Evolutionary conservation across 2,329 filamentous ascomycete genomes (phyloP).

Genomic region (Xylariaceae sp.): DNA sequence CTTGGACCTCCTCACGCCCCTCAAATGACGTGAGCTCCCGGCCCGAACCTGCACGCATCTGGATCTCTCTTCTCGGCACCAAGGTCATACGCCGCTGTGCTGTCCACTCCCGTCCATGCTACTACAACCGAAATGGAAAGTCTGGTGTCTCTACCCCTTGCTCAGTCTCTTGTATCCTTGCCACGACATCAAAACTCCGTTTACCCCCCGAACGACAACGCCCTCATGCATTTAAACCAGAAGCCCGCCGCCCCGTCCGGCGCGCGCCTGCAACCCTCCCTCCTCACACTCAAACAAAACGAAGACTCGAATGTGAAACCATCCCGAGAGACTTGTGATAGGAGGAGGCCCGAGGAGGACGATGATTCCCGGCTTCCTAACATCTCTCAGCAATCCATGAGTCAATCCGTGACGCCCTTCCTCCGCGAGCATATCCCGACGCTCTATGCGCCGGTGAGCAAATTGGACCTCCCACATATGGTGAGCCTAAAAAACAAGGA

Average conservation of each 20-base stretch:
- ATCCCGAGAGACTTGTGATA: slow-evolving; percentile 45
- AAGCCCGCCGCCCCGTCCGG: slow-evolving; percentile 1
- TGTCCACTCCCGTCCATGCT: slow-evolving; percentile 7
- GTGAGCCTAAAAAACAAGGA: slow-evolving; percentile 41
- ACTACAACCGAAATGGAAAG: slow-evolving; percentile 23
- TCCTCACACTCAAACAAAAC: slow-evolving; percentile 12
- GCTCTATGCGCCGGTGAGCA: slow-evolving; percentile 76
- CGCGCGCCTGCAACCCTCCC: slow-evolving; percentile 17
- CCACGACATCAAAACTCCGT: slow-evolving; percentile 6
- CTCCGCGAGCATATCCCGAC: slow-evolving; percentile 85
- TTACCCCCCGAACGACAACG: slow-evolving; percentile 9
- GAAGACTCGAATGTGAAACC: slow-evolving; percentile 26
- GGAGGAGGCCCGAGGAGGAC: slow-evolving; percentile 46
- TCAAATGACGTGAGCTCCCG: slow-evolving; percentile 24
- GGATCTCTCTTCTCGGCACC: background rate
- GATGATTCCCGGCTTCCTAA: slow-evolving; percentile 47
- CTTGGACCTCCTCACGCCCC: slow-evolving; percentile 6
- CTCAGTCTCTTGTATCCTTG: slow-evolving; percentile 10
- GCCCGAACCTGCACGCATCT: background rate
- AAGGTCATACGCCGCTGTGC: slow-evolving; percentile 11
- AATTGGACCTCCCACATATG: slow-evolving; percentile 42
- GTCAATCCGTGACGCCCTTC: slow-evolving; percentile 79
- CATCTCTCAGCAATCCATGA: slow-evolving; percentile 62
- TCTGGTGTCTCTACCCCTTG: slow-evolving; percentile 18
- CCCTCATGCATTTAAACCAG: slow-evolving; percentile 8